These are phyloP conservation scores for Nemania bipapillata DNA, from an alignment of 2,329 filamentous ascomycete species.

Conservation along the genomic window DNA sequence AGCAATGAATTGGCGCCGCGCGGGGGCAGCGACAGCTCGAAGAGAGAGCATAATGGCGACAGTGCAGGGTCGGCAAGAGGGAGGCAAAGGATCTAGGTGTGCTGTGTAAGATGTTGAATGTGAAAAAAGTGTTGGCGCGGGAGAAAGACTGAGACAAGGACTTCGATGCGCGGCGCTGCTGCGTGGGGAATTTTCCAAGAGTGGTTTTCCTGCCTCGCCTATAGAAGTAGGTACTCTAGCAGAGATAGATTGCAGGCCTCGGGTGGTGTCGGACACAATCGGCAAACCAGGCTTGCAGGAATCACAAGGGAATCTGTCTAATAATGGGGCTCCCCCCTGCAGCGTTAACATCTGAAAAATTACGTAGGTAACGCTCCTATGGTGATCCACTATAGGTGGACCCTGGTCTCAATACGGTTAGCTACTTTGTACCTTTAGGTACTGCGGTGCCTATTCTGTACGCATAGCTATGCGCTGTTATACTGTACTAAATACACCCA, in stretches of 20 bases:
- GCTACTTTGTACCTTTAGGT: too few species aligned
- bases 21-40: slow-evolving; percentile 79
- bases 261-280: slow-evolving; percentile 47
- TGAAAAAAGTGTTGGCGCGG: slow-evolving; percentile 34
- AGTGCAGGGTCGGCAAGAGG: slow-evolving; percentile 39
- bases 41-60: slow-evolving; percentile 78
- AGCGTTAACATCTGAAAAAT: slow-evolving; percentile 45
- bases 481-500: not conserved
- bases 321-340: not conserved
- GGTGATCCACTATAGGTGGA: not conserved
- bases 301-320: not conserved
- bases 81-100: slow-evolving; percentile 14
- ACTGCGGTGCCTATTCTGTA: too few species aligned
- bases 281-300: slow-evolving; percentile 16
- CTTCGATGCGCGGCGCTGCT: slow-evolving; percentile 26
- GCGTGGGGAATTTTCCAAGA: slow-evolving; percentile 41
- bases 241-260: slow-evolving; percentile 33
- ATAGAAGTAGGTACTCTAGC: too few species aligned
- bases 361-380: not conserved
- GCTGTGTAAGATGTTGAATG: slow-evolving; percentile 30
- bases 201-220: slow-evolving; percentile 30
- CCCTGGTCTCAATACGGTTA: not conserved
- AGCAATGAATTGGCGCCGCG: slow-evolving; percentile 81
- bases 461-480: too few species aligned
- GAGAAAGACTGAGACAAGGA: slow-evolving; percentile 25